phyloP scores from a whole-genome alignment of 1,284 basidiomycete species.

The Malassezia restricta region DNA sequence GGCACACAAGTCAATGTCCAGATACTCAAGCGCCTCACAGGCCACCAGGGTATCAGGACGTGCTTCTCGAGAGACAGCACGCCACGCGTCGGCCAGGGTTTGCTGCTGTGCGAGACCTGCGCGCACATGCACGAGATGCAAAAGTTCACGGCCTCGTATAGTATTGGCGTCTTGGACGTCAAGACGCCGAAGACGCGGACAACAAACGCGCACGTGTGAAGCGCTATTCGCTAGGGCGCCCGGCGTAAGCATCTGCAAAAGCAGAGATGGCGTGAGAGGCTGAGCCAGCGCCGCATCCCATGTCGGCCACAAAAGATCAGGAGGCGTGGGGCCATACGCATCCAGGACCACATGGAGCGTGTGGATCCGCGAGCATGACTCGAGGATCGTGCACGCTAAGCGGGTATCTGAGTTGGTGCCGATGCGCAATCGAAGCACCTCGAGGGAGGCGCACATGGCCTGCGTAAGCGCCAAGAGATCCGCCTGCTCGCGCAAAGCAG shows the following conservation, averaged over 20 bases:
- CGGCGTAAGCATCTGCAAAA: slow-evolving; percentile 8
- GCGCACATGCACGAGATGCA: slow-evolving; percentile 9
- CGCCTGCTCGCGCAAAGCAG: neutral
- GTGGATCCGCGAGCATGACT: neutral
- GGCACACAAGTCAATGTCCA: slow-evolving; percentile 7
- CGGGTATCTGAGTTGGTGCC: neutral
- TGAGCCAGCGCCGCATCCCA: neutral
- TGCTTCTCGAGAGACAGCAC: too few relatives aligned
- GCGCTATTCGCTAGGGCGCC: neutral
- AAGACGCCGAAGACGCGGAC: slow-evolving; percentile 3
- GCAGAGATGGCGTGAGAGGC: neutral
- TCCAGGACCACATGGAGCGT: neutral
- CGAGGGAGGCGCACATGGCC: neutral
- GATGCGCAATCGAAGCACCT: neutral
- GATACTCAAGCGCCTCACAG: neutral
- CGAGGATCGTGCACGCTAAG: slow-evolving; percentile 1
- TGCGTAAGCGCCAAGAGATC: slow-evolving; percentile 2
- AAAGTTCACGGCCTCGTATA: slow-evolving; percentile 11
- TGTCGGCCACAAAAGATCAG: neutral
- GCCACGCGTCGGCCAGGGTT: too few relatives aligned
- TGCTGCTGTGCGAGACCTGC: neutral
- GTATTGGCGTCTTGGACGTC: neutral
- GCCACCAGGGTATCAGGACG: too few relatives aligned
- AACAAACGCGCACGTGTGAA: neutral
- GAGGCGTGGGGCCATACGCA: neutral